A percentile compares a stretch with the other conserved stretches of the same genome.
Conservation (phyloP, 768 basidiomycete species). For the Mrakia gelida region DNA sequence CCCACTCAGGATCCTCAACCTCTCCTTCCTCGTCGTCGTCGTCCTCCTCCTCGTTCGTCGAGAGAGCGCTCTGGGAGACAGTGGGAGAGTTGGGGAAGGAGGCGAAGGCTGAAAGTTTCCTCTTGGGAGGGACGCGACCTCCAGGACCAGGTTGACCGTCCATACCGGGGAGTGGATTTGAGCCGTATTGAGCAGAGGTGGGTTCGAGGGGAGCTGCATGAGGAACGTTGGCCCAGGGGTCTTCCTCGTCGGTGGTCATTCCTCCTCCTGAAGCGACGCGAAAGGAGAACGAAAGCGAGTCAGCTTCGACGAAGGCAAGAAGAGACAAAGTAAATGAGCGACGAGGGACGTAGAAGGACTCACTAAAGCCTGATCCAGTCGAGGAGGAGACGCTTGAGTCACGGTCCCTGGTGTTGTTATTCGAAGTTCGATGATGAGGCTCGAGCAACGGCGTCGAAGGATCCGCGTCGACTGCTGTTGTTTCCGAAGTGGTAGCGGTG, state of each 20-base stretch:
- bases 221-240: slow-evolving; percentile 28
- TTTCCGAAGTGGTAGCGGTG: not conserved
- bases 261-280: not conserved
- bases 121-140: not conserved
- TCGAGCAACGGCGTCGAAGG: slow-evolving; percentile 19
- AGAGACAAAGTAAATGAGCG: too few relatives aligned
- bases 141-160: not conserved
- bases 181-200: not conserved
- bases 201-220: not conserved
- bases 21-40: slow-evolving; percentile 20
- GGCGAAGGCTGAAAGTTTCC: slow-evolving; percentile 18
- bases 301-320: too few relatives aligned
- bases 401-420: not conserved
- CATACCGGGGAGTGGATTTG: not conserved
- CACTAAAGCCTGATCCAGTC: not conserved
- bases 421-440: not conserved
- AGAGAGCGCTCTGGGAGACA: slow-evolving; percentile 9
- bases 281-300: not conserved
- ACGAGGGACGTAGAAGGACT: not conserved
- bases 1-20: slow-evolving; percentile 25
- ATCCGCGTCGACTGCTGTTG: not conserved
- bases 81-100: slow-evolving; percentile 41
- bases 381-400: not conserved
- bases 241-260: slow-evolving; percentile 16
- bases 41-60: slow-evolving; percentile 9